Evolutionary conservation across 768 basidiomycete genomes (phyloP), one percentile per base, ranked within the genome.

Genomic region (Lentinula sp.): DNA sequence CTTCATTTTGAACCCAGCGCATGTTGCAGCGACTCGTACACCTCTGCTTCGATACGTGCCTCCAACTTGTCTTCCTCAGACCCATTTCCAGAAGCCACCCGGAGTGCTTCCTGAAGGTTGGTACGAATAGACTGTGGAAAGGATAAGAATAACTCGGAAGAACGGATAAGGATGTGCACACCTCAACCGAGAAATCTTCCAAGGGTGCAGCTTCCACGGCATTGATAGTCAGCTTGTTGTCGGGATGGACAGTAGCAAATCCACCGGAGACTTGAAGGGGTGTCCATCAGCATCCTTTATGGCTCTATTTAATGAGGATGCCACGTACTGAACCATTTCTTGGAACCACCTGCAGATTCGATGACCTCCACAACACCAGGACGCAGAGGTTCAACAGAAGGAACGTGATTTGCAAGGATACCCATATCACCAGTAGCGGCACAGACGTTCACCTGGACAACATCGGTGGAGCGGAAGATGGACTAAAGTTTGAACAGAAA

Each of bases 391-490:
- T 99, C 97, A 61, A 98, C 90, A n/a, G 94, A 91, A 34, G 97
- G 89, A 59, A 98, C 95, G 77, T 99, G 97, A 83, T 96, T 97
- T 68, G 96, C 93, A 63, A 99, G 87, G 68, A 99, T 92, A 81
- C 97, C 97, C 95, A 98, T 98, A 76, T 98, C 95, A 70, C 97
- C 97, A 3, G 93, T 88, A 59, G 88, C 92, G 43, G 95, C 97
- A 39, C 95, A 79, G 68, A 98, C 78, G 78, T 98, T 98, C 67
- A 99, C 96, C 75, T 98, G 96, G 21, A 91, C 85, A 61, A 98
- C 96, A 74, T 95, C 95, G 67, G 85, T 74, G 23, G 95, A 94
- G 62, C 84, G 85, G 84, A 87, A 98, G 74, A 99, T 86, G 59
- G 95, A 80, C 96, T 99, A 69, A 34, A 65, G 28, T 28, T 28